These are phyloP conservation scores for Eucalyptus polyanthemos DNA, from an alignment of 345 rosid genomes.

Conservation along the genomic window DNA sequence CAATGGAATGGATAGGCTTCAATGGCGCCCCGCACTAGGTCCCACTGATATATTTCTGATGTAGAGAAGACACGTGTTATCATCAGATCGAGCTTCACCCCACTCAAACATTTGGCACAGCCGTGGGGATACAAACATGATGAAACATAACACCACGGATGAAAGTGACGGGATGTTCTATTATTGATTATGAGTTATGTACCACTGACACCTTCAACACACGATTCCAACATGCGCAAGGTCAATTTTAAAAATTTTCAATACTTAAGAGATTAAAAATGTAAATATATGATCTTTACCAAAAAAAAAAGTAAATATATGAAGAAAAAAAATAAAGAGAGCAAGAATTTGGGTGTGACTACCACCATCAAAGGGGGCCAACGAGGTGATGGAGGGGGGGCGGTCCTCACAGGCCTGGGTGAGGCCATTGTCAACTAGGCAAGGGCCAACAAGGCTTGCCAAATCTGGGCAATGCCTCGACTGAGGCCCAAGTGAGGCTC, in stretches of 20 bases:
- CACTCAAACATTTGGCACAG: neutral
- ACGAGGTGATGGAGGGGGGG: too few relatives aligned
- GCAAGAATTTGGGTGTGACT: too few relatives aligned
- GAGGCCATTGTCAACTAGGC: too few relatives aligned
- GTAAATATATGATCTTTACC: too few relatives aligned
- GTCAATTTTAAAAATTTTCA: too few relatives aligned
- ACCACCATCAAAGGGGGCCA: too few relatives aligned
- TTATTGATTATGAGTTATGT: neutral
- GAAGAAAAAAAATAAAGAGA: too few relatives aligned
- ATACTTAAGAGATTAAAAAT: too few relatives aligned
- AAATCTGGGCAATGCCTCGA: accelerated
- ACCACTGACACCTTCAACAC: too few relatives aligned
- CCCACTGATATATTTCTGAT: neutral
- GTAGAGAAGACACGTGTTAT: neutral
- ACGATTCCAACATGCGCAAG: accelerated
- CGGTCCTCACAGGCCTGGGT: accelerated
- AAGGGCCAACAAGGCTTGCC: too few relatives aligned
- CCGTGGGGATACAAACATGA: neutral
- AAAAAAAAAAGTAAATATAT: too few relatives aligned
- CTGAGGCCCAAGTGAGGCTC: too few relatives aligned
- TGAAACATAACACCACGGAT: neutral
- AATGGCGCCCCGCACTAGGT: neutral
- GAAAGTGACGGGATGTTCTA: neutral
- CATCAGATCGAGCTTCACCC: neutral
- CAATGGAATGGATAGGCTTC: neutral